A percentile compares a stretch with the other conserved stretches of the same genome.
These are phyloP conservation scores for Lithospermum erythrorhizon DNA, from an alignment of 257 asterid genomes.

Conservation along the genomic window DNA sequence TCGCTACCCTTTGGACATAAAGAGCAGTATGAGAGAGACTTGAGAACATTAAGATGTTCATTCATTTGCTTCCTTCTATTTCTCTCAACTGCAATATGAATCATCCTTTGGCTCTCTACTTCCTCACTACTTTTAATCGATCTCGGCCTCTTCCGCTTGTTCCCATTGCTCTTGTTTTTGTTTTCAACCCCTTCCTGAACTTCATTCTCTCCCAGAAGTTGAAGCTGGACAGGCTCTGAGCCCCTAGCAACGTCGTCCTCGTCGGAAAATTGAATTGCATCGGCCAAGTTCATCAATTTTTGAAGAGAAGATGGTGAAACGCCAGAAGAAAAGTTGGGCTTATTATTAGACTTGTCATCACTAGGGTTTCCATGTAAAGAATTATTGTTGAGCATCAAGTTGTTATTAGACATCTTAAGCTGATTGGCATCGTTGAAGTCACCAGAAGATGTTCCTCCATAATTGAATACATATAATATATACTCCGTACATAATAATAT, in stretches of 20 bases:
- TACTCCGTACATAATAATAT: too few relatives aligned
- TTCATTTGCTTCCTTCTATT: constrained; percentile 98
- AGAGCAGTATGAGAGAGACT: constrained; percentile 92
- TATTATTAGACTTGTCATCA: not conserved
- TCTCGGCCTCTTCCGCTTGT: constrained; percentile 60
- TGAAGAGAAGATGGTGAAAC: constrained; percentile 45
- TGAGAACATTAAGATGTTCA: constrained; percentile 83
- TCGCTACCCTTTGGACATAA: constrained; percentile 81
- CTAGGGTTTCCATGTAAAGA: constrained; percentile 2
- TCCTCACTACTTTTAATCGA: constrained; percentile 61
- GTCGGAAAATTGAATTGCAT: constrained; percentile 83
- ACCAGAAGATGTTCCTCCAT: constrained; percentile 21
- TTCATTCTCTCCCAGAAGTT: constrained; percentile 33
- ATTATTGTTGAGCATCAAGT: constrained; percentile 36
- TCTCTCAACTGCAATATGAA: constrained; percentile 91
- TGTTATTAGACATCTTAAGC: constrained; percentile 44
- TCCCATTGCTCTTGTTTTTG: constrained; percentile 28
- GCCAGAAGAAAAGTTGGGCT: constrained; percentile 13
- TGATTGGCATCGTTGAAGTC: constrained; percentile 11
- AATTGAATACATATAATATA: too few relatives aligned
- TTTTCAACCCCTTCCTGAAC: constrained; percentile 11
- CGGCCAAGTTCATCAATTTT: constrained; percentile 58
- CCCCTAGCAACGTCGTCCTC: constrained; percentile 5
- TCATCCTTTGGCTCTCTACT: constrained; percentile 97
- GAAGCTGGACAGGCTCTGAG: constrained; percentile 16